Evolutionary conservation across 495 filamentous ascomycete genomes (phyloP).

Genomic region (Hypoxylon fragiforme): DNA sequence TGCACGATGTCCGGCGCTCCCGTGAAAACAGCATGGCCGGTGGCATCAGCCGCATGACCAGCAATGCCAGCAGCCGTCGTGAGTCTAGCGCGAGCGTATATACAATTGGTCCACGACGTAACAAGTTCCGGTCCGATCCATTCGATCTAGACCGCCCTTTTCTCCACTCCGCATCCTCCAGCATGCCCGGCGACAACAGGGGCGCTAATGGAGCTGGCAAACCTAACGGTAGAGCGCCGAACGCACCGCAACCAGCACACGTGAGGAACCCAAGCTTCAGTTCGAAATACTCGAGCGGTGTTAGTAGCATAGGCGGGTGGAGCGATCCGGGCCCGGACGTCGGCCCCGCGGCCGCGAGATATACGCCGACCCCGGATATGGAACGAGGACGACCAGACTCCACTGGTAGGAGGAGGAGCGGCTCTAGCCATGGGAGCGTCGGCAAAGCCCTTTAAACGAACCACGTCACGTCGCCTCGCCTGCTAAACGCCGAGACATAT

Average conservation of each 20-base stretch:
- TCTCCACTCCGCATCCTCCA: slow-evolving; percentile 34
- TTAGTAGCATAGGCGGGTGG: slow-evolving; percentile 50
- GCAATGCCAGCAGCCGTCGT: slow-evolving; percentile 25
- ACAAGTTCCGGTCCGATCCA: slow-evolving; percentile 64
- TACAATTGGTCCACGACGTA: slow-evolving; percentile 40
- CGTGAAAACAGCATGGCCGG: slow-evolving; percentile 48
- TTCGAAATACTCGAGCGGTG: slow-evolving; percentile 52
- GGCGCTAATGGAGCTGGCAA: slow-evolving; percentile 22
- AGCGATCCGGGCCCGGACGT: slow-evolving; percentile 58
- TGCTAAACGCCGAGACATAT: too few relatives aligned
- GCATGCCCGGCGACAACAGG: slow-evolving; percentile 8
- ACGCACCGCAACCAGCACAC: slow-evolving; percentile 28
- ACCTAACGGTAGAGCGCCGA: slow-evolving; percentile 14
- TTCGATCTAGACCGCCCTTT: slow-evolving; percentile 65
- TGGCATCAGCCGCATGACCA: slow-evolving; percentile 26
- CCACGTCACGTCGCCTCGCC: too few relatives aligned
- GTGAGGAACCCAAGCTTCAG: slow-evolving; percentile 43
- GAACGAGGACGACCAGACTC: slow-evolving; percentile 12
- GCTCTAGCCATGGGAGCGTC: slow-evolving; percentile 38
- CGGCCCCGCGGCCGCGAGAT: slow-evolving; percentile 41
- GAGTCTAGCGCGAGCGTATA: slow-evolving; percentile 40
- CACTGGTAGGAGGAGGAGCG: slow-evolving; percentile 23
- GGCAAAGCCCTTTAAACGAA: slow-evolving; percentile 45
- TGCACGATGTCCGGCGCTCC: slow-evolving; percentile 48
- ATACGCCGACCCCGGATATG: slow-evolving; percentile 33